Evolutionary conservation across 2,329 filamentous ascomycete genomes (phyloP), one percentile per base, ranked within the genome.

Genomic region (Exophiala lecanii-corni): DNA sequence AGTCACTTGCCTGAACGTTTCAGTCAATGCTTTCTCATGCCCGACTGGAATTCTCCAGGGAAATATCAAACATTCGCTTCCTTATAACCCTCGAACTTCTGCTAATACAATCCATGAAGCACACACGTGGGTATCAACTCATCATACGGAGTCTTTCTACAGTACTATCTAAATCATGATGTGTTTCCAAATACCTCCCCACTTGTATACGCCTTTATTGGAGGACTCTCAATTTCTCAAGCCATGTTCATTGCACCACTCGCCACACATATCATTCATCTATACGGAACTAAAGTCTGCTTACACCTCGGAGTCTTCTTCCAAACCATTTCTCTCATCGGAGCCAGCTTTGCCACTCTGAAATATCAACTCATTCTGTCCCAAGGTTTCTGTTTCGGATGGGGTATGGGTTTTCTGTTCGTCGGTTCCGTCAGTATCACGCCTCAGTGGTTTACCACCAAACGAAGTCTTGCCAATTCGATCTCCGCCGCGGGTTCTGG

Each of bases 111-210:
- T 15, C 15, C 16, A n/a, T n/a, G 23, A 15, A 51, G 49, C n/a
- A 5, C 82, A 87, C 58, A 86, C 83, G 1, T 88, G 84, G 84
- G 84, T 5, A 66, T 88, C 48, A 88, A 87, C 59, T 79, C 48
- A 7, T 63, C 66, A 26, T 72, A 71, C 47, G 77, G 75, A 12
- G 76, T 82, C 39, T 82, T 81, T 56, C 69, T 82, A 16, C 74
- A 75, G 1, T 64, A 76, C 53, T 81, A 81, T 53, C 72, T 82
- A 20, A 66, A 69, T 13, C 68, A 72, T 54, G 60, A 75, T 49
- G 65, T 71, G 41, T 81, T 79, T 45, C 72, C 76, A 0, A 70
- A 71, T 32, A 75, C 75, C 5, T 73, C 70, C 1, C 64, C 67
- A 2, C 67, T 81, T 9, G 65, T 73, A 13, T 82, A 77, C 53